A percentile compares a stretch with the other conserved stretches of the same genome.
phyloP scores from a whole-genome alignment of 2,329 filamentous ascomycete genomes.

The Gyromitra esculenta region DNA sequence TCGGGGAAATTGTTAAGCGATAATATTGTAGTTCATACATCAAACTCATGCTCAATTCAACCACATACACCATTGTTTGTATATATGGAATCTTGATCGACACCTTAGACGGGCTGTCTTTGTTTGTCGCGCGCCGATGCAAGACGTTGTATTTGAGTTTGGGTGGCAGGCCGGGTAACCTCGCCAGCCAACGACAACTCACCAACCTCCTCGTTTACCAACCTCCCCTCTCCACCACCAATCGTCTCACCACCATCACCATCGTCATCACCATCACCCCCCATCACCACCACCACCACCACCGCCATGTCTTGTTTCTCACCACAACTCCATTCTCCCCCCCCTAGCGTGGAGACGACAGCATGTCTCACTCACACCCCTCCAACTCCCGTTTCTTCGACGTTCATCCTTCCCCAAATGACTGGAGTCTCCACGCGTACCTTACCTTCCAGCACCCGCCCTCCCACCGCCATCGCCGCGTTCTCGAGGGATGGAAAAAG shows the following conservation, averaged over 20 bases:
- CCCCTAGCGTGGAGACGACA: neutral
- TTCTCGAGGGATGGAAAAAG: conserved; percentile 48
- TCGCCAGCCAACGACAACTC: neutral
- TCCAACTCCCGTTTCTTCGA: conserved; percentile 25
- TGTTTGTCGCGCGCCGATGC: no score
- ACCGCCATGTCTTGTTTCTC: neutral
- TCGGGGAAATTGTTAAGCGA: no score
- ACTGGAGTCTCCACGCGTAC: conserved; percentile 45
- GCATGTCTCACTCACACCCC: conserved; percentile 2
- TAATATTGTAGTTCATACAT: no score
- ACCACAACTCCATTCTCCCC: neutral
- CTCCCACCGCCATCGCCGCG: conserved; percentile 19
- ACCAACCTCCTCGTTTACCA: neutral
- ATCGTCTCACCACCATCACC: neutral
- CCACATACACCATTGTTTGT: no score
- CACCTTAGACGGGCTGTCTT: no score
- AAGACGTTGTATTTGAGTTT: no score
- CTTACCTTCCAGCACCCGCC: conserved; percentile 31
- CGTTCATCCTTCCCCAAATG: conserved; percentile 4
- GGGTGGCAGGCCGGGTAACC: neutral
- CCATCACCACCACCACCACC: neutral
- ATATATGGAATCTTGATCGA: no score
- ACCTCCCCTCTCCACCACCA: neutral
- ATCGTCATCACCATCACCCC: neutral
- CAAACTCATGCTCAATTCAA: no score